Evolutionary conservation across 495 filamentous ascomycete species (phyloP), one percentile per base, ranked within the genome.

Genomic region (Parathielavia appendiculata): DNA sequence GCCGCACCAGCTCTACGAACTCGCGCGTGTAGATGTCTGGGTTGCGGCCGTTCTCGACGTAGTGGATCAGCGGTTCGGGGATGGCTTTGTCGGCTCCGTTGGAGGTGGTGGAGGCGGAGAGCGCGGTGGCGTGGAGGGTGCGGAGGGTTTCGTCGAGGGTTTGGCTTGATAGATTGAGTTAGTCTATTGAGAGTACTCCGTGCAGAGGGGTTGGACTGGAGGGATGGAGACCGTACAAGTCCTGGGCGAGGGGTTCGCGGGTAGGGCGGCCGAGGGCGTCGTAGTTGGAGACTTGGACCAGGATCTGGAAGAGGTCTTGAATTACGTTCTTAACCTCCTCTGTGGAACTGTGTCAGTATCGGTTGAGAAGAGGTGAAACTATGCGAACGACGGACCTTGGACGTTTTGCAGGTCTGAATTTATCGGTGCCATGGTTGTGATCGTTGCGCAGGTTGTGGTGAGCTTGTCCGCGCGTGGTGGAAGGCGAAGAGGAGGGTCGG

Each of bases 11-110:
- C 83, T 98, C 95, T 47, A 97, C 91, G 66, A 97, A 96, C 75
- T 97, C 92, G 39, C 93, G 82, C 53, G 92, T 97, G 78, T 97
- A 99, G 73, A 99, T 96, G 70, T 97, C 92, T 14, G 93, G 93
- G 75, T 99, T 99, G 45, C 93, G 87, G 13, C 90, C 85, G 52
- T 87, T 81, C 71, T 97, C 91, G 51, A 99, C 89, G 75, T 99
- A 99, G 59, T 87, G 80, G 66, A 97, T 88, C 12, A 98, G 84
- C 63, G 96, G 92, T n/a, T 86, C 84, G 3, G 93, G 92, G 26
- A 97, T 80, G 8, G 70, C 64, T n/a, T 35, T 44, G 41, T 55
- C 41, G 41, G 40, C n/a, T 2, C 6, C 6, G 26, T 30, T 30
- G 5, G 71, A 67, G 2, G 73, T 86, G 61, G 72, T 73, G 51